Evolutionary conservation across 805 yeast genomes (phyloP).

Genomic region (Candida taoyuanica): DNA sequence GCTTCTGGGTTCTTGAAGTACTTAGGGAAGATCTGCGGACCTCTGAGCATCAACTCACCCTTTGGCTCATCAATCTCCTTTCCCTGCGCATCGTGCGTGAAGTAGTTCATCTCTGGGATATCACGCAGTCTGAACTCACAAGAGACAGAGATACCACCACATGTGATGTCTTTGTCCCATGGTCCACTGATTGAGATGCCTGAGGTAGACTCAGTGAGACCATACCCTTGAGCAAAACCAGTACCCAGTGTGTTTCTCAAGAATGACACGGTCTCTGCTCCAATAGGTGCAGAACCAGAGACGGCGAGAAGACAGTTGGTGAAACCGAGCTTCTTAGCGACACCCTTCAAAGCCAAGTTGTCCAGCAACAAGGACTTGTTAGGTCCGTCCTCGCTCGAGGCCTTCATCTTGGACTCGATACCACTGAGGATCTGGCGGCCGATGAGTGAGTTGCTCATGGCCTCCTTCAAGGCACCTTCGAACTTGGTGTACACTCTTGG

Average conservation of each 20-base stretch:
- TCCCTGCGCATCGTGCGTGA: constrained; percentile 27
- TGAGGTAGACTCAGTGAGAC: constrained; percentile 62
- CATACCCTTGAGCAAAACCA: constrained; percentile 49
- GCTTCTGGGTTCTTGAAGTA: constrained; percentile 48
- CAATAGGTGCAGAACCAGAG: constrained; percentile 60
- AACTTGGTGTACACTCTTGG: constrained; percentile 54
- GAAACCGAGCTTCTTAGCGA: constrained; percentile 36
- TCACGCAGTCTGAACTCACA: constrained; percentile 52
- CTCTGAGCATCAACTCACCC: constrained; percentile 57
- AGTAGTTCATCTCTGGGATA: constrained; percentile 45
- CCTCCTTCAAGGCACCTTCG: constrained; percentile 41
- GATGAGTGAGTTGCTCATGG: constrained; percentile 12
- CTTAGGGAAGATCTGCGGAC: constrained; percentile 49
- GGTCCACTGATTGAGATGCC: constrained; percentile 39
- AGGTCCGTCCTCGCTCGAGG: constrained; percentile 7
- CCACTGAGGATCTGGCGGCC: constrained; percentile 12
- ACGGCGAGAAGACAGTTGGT: constrained; percentile 30
- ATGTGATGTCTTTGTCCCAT: constrained; percentile 34
- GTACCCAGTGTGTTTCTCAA: constrained; percentile 46
- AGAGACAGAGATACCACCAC: constrained; percentile 47
- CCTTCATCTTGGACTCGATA: constrained; percentile 16
- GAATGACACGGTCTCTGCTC: constrained; percentile 48
- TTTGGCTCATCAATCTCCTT: constrained; percentile 18
- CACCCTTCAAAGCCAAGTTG: constrained; percentile 31
- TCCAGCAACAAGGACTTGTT: constrained; percentile 11